These are phyloP conservation scores for Trifolium dubium DNA, from an alignment of 306 rosid species.

Conservation along the genomic window DNA sequence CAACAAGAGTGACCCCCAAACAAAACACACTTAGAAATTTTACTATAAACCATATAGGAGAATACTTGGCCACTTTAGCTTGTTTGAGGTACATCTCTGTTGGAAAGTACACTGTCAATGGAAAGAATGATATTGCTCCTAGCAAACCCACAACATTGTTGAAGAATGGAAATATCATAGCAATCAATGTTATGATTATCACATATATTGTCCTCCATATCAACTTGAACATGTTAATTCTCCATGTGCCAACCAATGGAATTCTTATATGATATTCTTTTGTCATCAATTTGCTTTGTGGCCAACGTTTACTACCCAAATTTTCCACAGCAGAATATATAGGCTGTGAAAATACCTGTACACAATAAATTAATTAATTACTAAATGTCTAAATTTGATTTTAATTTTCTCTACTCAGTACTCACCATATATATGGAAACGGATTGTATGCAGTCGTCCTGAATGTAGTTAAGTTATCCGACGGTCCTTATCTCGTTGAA, in stretches of 20 bases:
- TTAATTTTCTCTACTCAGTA: background rate
- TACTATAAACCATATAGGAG: conserved; percentile 8
- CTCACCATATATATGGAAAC: no score
- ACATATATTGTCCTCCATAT: conserved; percentile 59
- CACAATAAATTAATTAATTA: background rate
- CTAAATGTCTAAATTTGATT: background rate
- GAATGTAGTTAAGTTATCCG: no score
- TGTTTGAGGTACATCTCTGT: conserved; percentile 56
- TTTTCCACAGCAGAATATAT: conserved; percentile 35
- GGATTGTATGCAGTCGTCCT: no score
- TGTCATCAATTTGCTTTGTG: conserved; percentile 40
- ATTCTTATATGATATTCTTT: conserved; percentile 46
- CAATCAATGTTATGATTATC: conserved; percentile 37
- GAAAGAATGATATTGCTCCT: conserved; percentile 67
- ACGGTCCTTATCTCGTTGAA: no score
- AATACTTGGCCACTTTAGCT: conserved; percentile 50
- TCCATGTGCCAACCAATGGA: conserved; percentile 46
- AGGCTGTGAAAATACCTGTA: conserved; percentile 53
- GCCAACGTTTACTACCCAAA: conserved; percentile 45
- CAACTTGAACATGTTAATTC: conserved; percentile 49
- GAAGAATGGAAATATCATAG: conserved; percentile 69
- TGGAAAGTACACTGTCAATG: conserved; percentile 66
- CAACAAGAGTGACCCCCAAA: background rate
- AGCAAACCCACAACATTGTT: conserved; percentile 60
- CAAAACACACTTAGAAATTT: background rate